These are phyloP conservation scores for Oryza glumipatula DNA, from an alignment of 176 grass and related monocot genomes.

Conservation along the genomic window DNA sequence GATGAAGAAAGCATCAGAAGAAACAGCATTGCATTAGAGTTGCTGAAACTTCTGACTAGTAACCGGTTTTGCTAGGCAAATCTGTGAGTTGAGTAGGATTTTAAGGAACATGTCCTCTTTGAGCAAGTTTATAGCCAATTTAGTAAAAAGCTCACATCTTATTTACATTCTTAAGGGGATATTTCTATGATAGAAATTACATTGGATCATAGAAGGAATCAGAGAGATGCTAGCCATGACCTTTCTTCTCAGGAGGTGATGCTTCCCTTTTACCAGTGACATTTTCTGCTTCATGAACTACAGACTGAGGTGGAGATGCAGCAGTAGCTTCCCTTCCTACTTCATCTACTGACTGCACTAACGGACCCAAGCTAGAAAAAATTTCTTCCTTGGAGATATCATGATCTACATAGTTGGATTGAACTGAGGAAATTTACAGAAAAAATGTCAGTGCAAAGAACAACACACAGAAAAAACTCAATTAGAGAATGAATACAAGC, in stretches of 20 bases:
- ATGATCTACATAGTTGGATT: conserved; percentile 30
- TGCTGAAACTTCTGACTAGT: neutral
- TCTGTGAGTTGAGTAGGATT: neutral
- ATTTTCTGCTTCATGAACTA: neutral
- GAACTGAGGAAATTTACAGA: neutral
- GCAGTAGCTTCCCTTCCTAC: conserved; percentile 16
- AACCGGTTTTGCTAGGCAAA: neutral
- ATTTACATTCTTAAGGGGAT: neutral
- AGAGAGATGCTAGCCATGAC: neutral
- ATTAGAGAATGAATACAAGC: neutral
- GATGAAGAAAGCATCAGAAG: conserved; percentile 11
- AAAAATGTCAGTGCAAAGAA: conserved; percentile 4
- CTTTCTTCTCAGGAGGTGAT: conserved; percentile 39
- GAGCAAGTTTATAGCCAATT: neutral
- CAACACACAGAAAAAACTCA: neutral
- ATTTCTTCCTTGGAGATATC: conserved; percentile 40
- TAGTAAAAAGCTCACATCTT: neutral
- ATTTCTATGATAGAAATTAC: neutral
- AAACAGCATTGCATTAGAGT: neutral
- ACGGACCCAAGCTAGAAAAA: conserved; percentile 27
- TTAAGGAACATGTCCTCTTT: neutral
- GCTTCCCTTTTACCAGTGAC: neutral
- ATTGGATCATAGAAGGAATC: neutral
- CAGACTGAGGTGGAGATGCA: conserved; percentile 25
- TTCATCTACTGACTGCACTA: conserved; percentile 16